These are phyloP conservation scores for Ziziphus jujuba DNA, from an alignment of 306 rosid species.

Conservation along the genomic window DNA sequence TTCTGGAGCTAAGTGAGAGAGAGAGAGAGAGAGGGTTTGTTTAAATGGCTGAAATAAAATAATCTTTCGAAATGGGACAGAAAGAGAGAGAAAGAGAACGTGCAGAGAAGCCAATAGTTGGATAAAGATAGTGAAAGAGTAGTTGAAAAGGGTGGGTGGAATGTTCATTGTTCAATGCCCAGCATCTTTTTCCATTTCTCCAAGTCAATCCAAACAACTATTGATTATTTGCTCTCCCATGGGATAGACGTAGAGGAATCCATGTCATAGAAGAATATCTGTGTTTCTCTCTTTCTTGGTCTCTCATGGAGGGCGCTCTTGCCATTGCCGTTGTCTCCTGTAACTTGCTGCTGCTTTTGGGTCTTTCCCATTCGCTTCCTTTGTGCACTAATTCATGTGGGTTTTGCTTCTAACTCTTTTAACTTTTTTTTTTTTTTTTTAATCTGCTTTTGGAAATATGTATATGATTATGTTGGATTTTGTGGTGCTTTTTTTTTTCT, in stretches of 20 bases:
- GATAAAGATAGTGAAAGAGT: constrained; percentile 6
- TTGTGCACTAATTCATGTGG: constrained; percentile 79
- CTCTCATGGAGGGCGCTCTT: constrained; percentile 52
- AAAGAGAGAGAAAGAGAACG: constrained; percentile 1
- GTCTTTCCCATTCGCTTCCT: constrained; percentile 64
- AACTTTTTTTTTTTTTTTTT: background rate
- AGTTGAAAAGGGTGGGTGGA: constrained; percentile 19
- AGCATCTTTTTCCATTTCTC: background rate
- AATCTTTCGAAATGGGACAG: background rate
- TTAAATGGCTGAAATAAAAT: constrained; percentile 17
- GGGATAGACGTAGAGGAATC: constrained; percentile 23
- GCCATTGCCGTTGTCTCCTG: constrained; percentile 44
- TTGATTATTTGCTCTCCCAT: constrained; percentile 18
- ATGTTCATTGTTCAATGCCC: constrained; percentile 23
- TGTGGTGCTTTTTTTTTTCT: constrained; percentile 1
- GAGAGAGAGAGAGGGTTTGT: constrained; percentile 23
- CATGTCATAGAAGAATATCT: constrained; percentile 22
- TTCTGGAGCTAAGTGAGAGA: constrained; percentile 7
- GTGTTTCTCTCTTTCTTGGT: constrained; percentile 20
- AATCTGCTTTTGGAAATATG: too few relatives aligned
- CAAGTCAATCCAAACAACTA: constrained; percentile 17
- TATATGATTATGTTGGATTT: background rate
- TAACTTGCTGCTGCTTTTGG: constrained; percentile 53
- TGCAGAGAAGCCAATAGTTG: constrained; percentile 12
- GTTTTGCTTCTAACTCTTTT: constrained; percentile 24